Percentiles rank a stretch among this genome's conserved stretches.
Conservation (phyloP, 1,284 basidiomycete species). For the Microbotryum silenes-acaulis region DNA sequence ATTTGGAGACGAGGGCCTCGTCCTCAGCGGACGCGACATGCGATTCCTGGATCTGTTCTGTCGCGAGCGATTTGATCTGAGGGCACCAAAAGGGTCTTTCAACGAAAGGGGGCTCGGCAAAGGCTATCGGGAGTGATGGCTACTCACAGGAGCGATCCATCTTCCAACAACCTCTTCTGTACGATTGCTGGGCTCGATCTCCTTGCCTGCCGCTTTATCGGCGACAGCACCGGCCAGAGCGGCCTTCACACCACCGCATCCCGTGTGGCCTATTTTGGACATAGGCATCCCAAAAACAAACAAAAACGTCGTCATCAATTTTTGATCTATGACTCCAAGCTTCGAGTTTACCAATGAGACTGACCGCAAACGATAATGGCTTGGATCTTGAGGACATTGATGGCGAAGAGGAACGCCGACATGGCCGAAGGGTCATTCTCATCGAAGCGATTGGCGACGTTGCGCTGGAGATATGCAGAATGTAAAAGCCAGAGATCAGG, state of each 20-base stretch:
- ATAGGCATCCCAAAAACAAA: no score
- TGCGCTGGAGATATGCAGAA: constrained; percentile 37
- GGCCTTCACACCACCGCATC: constrained; percentile 43
- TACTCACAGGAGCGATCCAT: constrained; percentile 29
- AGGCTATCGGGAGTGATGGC: no score
- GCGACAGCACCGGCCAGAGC: constrained; percentile 36
- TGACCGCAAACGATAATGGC: constrained; percentile 47
- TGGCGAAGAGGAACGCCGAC: constrained; percentile 72
- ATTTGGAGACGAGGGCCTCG: constrained; percentile 40
- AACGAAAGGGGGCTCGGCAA: constrained; percentile 12
- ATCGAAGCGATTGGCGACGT: constrained; percentile 52
- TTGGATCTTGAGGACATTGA: constrained; percentile 67
- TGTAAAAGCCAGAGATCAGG: no score
- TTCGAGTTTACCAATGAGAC: not conserved
- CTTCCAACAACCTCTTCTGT: constrained; percentile 20
- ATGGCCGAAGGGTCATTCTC: constrained; percentile 66
- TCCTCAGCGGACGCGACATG: not conserved
- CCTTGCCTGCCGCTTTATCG: constrained; percentile 4
- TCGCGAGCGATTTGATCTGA: constrained; percentile 64
- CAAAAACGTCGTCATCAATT: no score
- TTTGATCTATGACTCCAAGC: no score
- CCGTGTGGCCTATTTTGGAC: constrained; percentile 38
- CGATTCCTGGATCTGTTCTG: constrained; percentile 49
- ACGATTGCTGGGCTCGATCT: constrained; percentile 2
- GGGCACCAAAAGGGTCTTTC: constrained; percentile 3